Conservation (phyloP, 768 basidiomycete species). For the Lactarius trivialis region DNA sequence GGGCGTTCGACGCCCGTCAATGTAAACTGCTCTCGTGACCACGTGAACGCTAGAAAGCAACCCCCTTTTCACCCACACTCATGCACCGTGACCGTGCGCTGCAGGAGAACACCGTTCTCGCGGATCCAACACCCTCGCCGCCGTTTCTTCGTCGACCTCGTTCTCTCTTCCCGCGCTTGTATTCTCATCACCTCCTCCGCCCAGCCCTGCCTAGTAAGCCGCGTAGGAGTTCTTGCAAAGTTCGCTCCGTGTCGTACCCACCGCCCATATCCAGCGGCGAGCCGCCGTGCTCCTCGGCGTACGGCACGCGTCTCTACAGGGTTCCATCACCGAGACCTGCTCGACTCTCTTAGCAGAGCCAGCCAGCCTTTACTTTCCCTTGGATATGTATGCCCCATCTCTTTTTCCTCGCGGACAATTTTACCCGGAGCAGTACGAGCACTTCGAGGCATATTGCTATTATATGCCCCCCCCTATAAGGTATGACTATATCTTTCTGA, state of each 20-base stretch:
- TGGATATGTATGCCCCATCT: too few species aligned
- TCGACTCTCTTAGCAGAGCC: too few species aligned
- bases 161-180: neutral
- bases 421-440: too few species aligned
- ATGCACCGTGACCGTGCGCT: neutral
- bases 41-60: neutral
- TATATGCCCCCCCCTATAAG: too few species aligned
- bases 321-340: too few species aligned
- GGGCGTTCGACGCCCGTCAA: too few species aligned
- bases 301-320: conserved; percentile 6
- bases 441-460: too few species aligned
- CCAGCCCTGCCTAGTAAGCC: conserved; percentile 2
- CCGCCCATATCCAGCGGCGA: neutral
- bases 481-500: too few species aligned
- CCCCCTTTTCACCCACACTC: neutral
- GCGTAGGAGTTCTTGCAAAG: neutral
- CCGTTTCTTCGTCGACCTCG: neutral
- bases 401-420: too few species aligned
- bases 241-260: neutral
- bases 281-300: conserved; percentile 16
- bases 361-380: too few species aligned
- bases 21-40: neutral
- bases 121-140: conserved; percentile 10
- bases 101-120: too few species aligned
- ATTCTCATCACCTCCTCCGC: neutral